Base-by-base conservation (phyloP, 2,329 filamentous ascomycete genomes). In the Aureobasidium lini region DNA sequence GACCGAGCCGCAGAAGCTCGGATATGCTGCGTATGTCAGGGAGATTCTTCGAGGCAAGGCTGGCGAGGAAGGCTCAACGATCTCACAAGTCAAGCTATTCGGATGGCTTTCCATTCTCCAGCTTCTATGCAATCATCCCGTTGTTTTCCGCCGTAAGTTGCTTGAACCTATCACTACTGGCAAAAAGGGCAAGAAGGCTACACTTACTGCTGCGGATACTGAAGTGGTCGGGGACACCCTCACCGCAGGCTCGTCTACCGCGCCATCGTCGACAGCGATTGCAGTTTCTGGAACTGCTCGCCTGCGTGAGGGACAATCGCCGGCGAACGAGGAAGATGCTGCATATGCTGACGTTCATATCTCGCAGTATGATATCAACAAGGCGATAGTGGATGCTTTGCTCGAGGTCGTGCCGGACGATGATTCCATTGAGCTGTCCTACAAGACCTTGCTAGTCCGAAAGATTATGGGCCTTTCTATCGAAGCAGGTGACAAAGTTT, bases 391-490 rank as follows among this genome's bases (percentile, higher is more conserved):
- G 0, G 54, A 57, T 3, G 29, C 42, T 4, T 48, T 57, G 54
- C 42, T 57, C 31, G 31, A 46, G 8, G 44, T 57, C 11, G 56
- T 63, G 2, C 60, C 62, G 2, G 57, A 58, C 3, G 18, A 46
- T 13, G 50, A 44, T 2, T 60, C 64, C 66, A 37, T 60, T 57
- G 23, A 54, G 0, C 71, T 85, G 11, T 95, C 90, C 0, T 80
- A 84, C 68, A 93, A 94, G 68, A 81, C 87, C 6, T 66, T 76
- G 11, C 75, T 92, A 6, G 74, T 95, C n/a, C 73, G 84, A 44
- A 73, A 79, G 47, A 93, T 96, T 52, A 71, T 96, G 0, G 76
- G 86, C 23, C 79, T 86, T 63, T 86, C 86, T 6, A 81, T 79
- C 40, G 69, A 69, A 1, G 72, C 77, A 0, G 78, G 79, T 0